Percentiles rank a stretch among this genome's conserved stretches.
Evolutionary conservation across 2,329 filamentous ascomycete genomes (phyloP).

Genomic region (Trichophyton equinum): DNA sequence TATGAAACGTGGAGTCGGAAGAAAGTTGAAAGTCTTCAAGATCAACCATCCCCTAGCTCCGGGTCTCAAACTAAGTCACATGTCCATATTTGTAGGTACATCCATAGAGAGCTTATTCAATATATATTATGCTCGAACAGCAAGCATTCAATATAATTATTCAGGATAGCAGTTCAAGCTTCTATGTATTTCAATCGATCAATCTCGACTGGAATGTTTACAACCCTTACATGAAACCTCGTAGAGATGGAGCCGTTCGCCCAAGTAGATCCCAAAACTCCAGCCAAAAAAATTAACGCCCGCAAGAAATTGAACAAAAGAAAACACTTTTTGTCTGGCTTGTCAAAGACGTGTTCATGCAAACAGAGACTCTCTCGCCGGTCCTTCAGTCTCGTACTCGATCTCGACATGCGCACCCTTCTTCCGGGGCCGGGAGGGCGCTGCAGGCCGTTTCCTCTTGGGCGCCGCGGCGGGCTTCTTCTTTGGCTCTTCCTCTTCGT

Average conservation of each 20-base stretch:
- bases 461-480: conserved; percentile 32
- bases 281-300: neutral
- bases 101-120: neutral
- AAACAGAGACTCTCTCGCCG: conserved; percentile 39
- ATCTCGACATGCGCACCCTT: conserved; percentile 58
- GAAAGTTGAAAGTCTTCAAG: neutral
- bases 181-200: neutral
- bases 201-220: neutral
- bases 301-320: neutral
- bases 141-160: neutral
- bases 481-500: conserved; percentile 39
- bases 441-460: conserved; percentile 46
- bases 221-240: neutral
- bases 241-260: neutral
- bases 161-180: neutral
- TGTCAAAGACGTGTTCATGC: conserved; percentile 20
- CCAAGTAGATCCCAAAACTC: conserved; percentile 3
- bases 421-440: conserved; percentile 45
- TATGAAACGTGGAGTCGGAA: neutral
- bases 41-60: too few species aligned
- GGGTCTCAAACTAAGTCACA: neutral
- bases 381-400: conserved; percentile 63
- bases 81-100: neutral
- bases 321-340: conserved; percentile 4
- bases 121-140: neutral